Percentiles rank a stretch among this genome's conserved stretches.
These are phyloP conservation scores for Sporothrix variecibatus DNA, from an alignment of 2,329 filamentous ascomycete species.

Conservation along the genomic window DNA sequence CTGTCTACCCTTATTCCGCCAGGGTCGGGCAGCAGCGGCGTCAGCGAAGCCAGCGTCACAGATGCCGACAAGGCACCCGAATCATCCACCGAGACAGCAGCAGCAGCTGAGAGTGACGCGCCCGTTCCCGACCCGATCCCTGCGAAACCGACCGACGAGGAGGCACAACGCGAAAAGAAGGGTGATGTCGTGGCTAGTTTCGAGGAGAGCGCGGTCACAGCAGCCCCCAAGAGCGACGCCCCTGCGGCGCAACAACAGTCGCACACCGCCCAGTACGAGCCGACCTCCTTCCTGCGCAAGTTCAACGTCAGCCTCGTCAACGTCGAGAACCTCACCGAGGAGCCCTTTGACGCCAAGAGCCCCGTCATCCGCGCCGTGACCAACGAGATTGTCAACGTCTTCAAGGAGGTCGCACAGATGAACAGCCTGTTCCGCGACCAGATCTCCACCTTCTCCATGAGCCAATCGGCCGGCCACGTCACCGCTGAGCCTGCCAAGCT, in stretches of 20 bases:
- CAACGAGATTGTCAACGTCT: slow-evolving; percentile 97
- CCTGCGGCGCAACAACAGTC: background rate
- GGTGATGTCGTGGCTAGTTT: slow-evolving; percentile 97
- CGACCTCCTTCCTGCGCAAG: slow-evolving; percentile 86
- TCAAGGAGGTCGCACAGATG: slow-evolving; percentile 92
- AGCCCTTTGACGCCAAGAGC: slow-evolving; percentile 87
- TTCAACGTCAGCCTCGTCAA: slow-evolving; percentile 93
- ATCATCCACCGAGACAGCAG: slow-evolving; percentile 33
- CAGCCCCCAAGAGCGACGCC: slow-evolving; percentile 50
- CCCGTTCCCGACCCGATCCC: slow-evolving; percentile 61
- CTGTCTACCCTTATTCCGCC: slow-evolving; percentile 82
- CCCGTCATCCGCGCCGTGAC: slow-evolving; percentile 87
- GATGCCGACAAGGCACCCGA: background rate
- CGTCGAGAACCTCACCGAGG: slow-evolving; percentile 87
- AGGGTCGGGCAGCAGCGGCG: slow-evolving; percentile 39
- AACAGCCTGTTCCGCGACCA: slow-evolving; percentile 97
- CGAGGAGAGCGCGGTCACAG: slow-evolving; percentile 73
- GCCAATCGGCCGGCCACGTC: slow-evolving; percentile 90
- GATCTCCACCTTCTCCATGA: slow-evolving; percentile 95
- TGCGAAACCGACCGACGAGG: slow-evolving; percentile 54
- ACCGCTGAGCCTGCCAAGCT: slow-evolving; percentile 93
- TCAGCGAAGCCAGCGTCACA: slow-evolving; percentile 5
- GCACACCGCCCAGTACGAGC: slow-evolving; percentile 62
- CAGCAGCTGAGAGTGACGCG: slow-evolving; percentile 52
- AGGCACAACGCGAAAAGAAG: slow-evolving; percentile 65